Conservation (phyloP, 306 rosid species). For the Hippophae rhamnoides region DNA sequence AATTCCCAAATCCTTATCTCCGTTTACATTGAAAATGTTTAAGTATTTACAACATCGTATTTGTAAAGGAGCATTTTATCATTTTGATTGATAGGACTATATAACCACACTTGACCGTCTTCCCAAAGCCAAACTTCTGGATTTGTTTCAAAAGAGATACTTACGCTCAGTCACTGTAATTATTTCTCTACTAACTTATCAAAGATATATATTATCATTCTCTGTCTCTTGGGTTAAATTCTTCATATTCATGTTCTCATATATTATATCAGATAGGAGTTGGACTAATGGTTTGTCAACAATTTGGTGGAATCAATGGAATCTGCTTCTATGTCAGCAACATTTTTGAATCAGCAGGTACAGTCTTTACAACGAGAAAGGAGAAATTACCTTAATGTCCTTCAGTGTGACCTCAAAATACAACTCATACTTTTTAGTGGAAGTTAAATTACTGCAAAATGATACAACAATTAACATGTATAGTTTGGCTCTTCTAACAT, state of each 20-base stretch:
- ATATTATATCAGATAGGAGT: slow-evolving; percentile 53
- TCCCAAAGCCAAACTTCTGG: slow-evolving; percentile 62
- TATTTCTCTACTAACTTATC: slow-evolving; percentile 6
- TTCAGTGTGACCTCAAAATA: too few species aligned
- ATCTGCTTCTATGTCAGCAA: slow-evolving; percentile 62
- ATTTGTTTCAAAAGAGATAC: slow-evolving; percentile 76
- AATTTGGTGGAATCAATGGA: slow-evolving; percentile 86
- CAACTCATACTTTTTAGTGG: too few species aligned
- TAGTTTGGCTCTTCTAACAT: slow-evolving; percentile 1
- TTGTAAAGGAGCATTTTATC: slow-evolving; percentile 7
- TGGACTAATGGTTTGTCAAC: slow-evolving; percentile 89
- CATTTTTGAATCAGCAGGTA: slow-evolving; percentile 83
- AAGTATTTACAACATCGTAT: slow-evolving; percentile 7
- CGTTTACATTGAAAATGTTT: not conserved
- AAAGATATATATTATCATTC: not conserved
- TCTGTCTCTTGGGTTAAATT: not conserved
- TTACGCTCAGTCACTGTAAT: slow-evolving; percentile 54
- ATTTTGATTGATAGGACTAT: slow-evolving; percentile 47
- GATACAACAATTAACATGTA: slow-evolving; percentile 6
- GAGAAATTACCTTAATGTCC: too few species aligned
- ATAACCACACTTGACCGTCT: slow-evolving; percentile 54
- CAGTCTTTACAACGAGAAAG: not conserved
- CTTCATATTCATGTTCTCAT: not conserved
- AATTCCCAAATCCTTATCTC: slow-evolving; percentile 3
- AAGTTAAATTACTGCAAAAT: slow-evolving; percentile 2